Evolutionary conservation across 352 stramenopile genomes (phyloP).

Genomic region (Plasmopara muralis): DNA sequence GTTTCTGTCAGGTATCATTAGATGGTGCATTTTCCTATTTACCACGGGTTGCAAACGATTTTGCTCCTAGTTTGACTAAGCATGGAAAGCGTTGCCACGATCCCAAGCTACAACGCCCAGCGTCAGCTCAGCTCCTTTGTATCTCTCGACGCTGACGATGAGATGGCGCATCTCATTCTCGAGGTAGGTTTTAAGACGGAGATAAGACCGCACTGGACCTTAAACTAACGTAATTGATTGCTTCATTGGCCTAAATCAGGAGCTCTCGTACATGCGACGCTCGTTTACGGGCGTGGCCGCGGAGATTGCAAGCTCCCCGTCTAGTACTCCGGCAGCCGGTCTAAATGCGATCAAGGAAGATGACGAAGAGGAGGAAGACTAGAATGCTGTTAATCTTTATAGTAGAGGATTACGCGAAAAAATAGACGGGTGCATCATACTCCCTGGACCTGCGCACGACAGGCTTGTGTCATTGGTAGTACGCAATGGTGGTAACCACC

Average conservation of each 20-base stretch:
- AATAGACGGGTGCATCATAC: slow-evolving; percentile 11
- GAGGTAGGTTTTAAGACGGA: slow-evolving; percentile 34
- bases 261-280: slow-evolving; percentile 58
- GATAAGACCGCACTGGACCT: slow-evolving; percentile 3
- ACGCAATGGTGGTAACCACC: too few relatives aligned
- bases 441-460: slow-evolving; percentile 4
- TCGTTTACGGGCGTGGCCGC: slow-evolving; percentile 63
- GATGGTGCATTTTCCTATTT: slow-evolving; percentile 19
- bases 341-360: slow-evolving; percentile 75
- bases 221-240: slow-evolving; percentile 2
- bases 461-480: too few relatives aligned
- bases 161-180: slow-evolving; percentile 72
- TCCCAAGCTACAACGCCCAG: slow-evolving; percentile 38
- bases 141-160: slow-evolving; percentile 63
- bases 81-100: slow-evolving; percentile 31
- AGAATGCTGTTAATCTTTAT: slow-evolving; percentile 4
- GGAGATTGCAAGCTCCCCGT: slow-evolving; percentile 63
- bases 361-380: slow-evolving; percentile 48
- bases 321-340: slow-evolving; percentile 39
- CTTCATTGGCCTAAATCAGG: slow-evolving; percentile 22
- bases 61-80: not conserved
- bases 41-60: slow-evolving; percentile 6
- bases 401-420: slow-evolving; percentile 14
- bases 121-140: slow-evolving; percentile 75
- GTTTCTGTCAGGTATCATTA: slow-evolving; percentile 8